Conservation (phyloP, 345 rosid species). For the Eucalyptus brandiana region DNA sequence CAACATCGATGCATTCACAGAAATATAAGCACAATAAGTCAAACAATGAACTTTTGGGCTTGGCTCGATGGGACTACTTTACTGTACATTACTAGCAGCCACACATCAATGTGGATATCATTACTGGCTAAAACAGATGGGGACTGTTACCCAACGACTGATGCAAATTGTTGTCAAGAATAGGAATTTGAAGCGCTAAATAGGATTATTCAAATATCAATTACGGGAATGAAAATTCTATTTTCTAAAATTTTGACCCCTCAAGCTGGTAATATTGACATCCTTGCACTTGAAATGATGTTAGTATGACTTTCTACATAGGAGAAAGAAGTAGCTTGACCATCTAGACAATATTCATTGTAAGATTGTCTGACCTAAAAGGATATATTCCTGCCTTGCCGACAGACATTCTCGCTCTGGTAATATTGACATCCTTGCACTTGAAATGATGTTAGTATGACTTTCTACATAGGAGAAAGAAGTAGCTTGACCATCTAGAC, state of each 20-base stretch:
- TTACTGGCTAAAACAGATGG: background rate
- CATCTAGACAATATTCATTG: background rate
- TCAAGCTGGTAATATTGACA: background rate
- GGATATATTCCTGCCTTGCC: background rate
- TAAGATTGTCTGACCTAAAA: background rate
- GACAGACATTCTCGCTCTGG: background rate
- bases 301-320: background rate
- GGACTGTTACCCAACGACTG: background rate
- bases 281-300: background rate
- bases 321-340: background rate
- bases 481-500: background rate
- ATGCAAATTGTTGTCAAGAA: background rate
- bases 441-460: background rate
- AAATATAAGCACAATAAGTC: background rate
- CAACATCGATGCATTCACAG: background rate
- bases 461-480: background rate
- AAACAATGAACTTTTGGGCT: background rate
- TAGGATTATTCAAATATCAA: background rate
- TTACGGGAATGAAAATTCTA: background rate
- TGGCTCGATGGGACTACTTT: background rate
- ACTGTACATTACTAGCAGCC: background rate
- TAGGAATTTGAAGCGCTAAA: background rate
- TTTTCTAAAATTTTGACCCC: background rate
- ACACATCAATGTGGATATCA: background rate
- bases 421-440: background rate